phyloP scores from a whole-genome alignment of 805 yeast genomes.

The Yamadazyma nakazawae region DNA sequence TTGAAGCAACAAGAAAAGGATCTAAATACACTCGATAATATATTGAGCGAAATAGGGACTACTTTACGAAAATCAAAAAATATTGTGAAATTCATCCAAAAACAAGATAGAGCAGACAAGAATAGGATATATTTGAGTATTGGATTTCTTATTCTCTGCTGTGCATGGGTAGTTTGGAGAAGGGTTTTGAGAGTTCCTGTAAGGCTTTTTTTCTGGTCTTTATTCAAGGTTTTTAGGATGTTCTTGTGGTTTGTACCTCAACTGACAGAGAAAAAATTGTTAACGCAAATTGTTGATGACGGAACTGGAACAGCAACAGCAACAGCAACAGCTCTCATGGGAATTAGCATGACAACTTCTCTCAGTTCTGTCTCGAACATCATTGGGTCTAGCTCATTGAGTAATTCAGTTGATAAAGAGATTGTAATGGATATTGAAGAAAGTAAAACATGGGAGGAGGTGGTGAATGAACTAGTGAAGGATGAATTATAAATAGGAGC shows the following conservation, averaged over 20 bases:
- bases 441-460: background rate
- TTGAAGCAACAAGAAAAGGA: constrained; percentile 46
- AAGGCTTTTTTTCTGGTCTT: constrained; percentile 43
- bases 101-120: constrained; percentile 48
- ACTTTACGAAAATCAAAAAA: constrained; percentile 41
- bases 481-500: background rate
- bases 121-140: constrained; percentile 46
- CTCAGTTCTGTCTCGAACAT: background rate
- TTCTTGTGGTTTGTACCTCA: constrained; percentile 19
- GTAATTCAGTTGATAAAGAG: background rate
- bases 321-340: background rate
- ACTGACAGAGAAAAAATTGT: constrained; percentile 1
- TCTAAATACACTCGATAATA: constrained; percentile 37
- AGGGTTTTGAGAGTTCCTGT: constrained; percentile 47
- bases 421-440: background rate
- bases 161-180: constrained; percentile 50
- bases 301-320: background rate
- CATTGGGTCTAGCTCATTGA: background rate
- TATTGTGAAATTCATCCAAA: constrained; percentile 50
- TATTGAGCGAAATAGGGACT: constrained; percentile 38
- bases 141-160: constrained; percentile 43
- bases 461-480: background rate
- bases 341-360: background rate
- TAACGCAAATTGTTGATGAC: background rate
- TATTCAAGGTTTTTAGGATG: constrained; percentile 34